phyloP scores from a whole-genome alignment of 208 protist genomes.

The Borovskyia barvae region DNA sequence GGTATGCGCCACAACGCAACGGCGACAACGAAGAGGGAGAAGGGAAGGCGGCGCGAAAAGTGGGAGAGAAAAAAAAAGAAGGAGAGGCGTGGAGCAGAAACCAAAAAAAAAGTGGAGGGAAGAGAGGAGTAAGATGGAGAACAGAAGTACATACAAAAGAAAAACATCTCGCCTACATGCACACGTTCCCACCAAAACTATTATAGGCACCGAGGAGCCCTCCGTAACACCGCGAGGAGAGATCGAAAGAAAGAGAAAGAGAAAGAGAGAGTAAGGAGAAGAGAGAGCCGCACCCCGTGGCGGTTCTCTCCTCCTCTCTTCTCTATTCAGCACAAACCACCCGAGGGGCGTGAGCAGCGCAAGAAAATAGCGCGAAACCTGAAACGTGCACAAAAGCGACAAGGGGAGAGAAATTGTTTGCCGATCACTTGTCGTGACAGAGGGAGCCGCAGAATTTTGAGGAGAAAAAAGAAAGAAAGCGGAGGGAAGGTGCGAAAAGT shows the following conservation, averaged over 20 bases:
- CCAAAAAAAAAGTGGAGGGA: constrained; percentile 2
- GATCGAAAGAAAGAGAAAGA: background rate
- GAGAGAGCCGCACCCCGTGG: background rate
- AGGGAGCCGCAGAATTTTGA: too few species aligned
- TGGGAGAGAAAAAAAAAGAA: constrained; percentile 18
- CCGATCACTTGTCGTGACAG: background rate
- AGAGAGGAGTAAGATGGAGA: background rate
- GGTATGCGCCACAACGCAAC: background rate
- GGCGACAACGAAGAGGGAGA: background rate
- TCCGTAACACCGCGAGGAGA: background rate
- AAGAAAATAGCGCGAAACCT: too few species aligned
- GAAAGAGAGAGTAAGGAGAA: constrained; percentile 2
- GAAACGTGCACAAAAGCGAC: too few species aligned
- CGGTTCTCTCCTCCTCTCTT: background rate
- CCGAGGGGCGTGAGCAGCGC: too few species aligned
- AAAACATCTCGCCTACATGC: background rate
- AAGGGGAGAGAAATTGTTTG: too few species aligned
- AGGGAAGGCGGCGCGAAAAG: background rate
- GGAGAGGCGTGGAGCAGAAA: constrained; percentile 11
- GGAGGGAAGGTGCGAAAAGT: background rate
- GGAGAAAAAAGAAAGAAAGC: constrained; percentile 6
- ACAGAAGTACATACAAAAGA: constrained; percentile 10
- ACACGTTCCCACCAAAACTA: background rate
- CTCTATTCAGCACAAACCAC: too few species aligned
- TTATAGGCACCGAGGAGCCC: background rate